Evolutionary conservation across 2,329 filamentous ascomycete species (phyloP).

Genomic region (Trichoderma brevicompactum): DNA sequence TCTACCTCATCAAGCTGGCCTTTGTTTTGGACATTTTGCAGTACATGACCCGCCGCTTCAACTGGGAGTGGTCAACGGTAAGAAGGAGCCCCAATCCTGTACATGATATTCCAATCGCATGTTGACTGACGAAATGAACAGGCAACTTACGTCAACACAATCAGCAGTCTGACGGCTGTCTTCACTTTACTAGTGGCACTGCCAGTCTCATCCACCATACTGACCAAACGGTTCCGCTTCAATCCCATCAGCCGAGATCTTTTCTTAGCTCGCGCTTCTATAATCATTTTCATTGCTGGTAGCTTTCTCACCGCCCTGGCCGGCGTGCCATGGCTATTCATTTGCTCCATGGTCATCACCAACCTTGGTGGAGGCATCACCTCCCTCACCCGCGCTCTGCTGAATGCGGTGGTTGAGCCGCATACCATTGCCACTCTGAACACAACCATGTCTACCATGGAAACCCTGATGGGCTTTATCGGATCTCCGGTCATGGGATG

Average conservation of each 20-base stretch:
- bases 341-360: conserved; percentile 49
- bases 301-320: conserved; percentile 46
- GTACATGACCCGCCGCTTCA: conserved; percentile 57
- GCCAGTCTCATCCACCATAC: conserved; percentile 41
- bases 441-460: conserved; percentile 55
- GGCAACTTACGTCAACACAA: conserved; percentile 49
- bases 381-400: conserved; percentile 51
- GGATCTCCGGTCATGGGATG: conserved; percentile 52
- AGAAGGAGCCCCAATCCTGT: conserved; percentile 14
- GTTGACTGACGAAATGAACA: conserved; percentile 30
- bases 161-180: conserved; percentile 46
- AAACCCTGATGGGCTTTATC: conserved; percentile 53
- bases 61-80: conserved; percentile 52
- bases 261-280: conserved; percentile 44
- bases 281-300: conserved; percentile 40
- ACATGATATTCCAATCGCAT: background rate
- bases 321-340: conserved; percentile 41
- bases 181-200: conserved; percentile 46
- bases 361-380: conserved; percentile 52
- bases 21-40: conserved; percentile 50
- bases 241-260: conserved; percentile 47
- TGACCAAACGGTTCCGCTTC: conserved; percentile 41
- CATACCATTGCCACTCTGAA: conserved; percentile 60
- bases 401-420: conserved; percentile 58
- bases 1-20: conserved; percentile 39